Evolutionary conservation across 2,329 filamentous ascomycete species (phyloP).

Genomic region (Clonostachys chloroleuca): DNA sequence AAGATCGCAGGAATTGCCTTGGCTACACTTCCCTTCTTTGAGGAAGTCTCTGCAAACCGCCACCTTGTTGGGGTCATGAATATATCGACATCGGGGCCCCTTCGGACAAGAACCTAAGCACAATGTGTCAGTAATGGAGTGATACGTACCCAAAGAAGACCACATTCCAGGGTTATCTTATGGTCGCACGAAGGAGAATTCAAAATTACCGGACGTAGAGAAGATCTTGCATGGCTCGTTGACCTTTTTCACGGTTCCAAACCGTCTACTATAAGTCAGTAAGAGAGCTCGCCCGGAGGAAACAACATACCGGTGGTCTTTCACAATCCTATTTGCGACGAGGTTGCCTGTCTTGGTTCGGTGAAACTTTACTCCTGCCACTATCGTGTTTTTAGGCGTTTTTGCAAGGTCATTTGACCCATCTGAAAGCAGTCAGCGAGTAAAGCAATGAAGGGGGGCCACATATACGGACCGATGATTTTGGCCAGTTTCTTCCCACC

Average conservation of each 20-base stretch:
- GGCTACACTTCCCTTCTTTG: conserved; percentile 71
- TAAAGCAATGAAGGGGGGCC: not conserved
- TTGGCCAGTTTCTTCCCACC: conserved; percentile 81
- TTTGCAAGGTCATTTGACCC: conserved; percentile 56
- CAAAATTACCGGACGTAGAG: conserved; percentile 63
- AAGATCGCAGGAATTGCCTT: conserved; percentile 79
- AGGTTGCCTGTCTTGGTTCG: conserved; percentile 87
- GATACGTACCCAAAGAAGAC: not conserved
- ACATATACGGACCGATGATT: conserved; percentile 52
- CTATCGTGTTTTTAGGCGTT: conserved; percentile 68
- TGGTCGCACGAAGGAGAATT: not conserved
- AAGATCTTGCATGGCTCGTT: conserved; percentile 71
- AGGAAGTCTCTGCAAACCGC: conserved; percentile 88
- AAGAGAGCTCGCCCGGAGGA: conserved; percentile 10
- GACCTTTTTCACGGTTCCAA: conserved; percentile 60
- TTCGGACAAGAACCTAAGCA: conserved; percentile 76
- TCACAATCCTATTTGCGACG: conserved; percentile 70
- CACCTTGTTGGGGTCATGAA: conserved; percentile 82
- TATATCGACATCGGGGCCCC: conserved; percentile 73
- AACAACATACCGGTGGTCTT: conserved; percentile 66
- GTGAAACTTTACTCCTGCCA: conserved; percentile 78
- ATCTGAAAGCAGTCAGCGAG: conserved; percentile 26
- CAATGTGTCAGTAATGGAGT: too few species aligned
- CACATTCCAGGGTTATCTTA: not conserved
- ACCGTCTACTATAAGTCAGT: conserved; percentile 40